Evolutionary conservation across 1,284 basidiomycete species (phyloP), one percentile per base, ranked within the genome.

Genomic region (Ceratobasidium sp.): DNA sequence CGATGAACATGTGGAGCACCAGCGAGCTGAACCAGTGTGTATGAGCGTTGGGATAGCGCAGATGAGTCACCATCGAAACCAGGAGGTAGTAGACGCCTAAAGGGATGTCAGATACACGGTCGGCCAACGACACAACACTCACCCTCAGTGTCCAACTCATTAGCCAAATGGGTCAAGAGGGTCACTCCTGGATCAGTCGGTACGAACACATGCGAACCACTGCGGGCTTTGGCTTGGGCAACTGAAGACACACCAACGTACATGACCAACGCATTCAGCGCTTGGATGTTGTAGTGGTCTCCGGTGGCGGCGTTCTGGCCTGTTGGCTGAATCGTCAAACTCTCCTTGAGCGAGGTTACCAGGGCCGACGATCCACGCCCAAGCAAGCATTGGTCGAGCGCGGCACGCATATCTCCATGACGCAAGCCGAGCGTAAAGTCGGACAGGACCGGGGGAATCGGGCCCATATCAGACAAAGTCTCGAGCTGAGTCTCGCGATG

Each of bases 11-110:
- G 78, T 94, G 85, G 54, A 98, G 84, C 69, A 98, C 80, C 71
- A 98, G 83, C 52, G 87, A 89, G 77, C 90, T 91, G 83, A 95
- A 98, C 93, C 94, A 98, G 77, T 92, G 89, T 59, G 94, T 98
- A 80, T 96, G 94, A n/a, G 93, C 92, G 75, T 94, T 95, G 36
- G 94, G 93, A 82, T 93, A 95, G 75, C 97, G 92, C 71, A 99
- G 82, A 78, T 99, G 96, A 75, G 97, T 86, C 41, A 94, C 89
- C 75, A 95, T 89, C 19, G 94, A 88, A 73, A 89, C 93, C 72
- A 98, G 81, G 73, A 99, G 82, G 77, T 98, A 88, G 80, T 97
- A 93, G 84, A 97, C 92, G 73, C 92, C 93, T 94, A 70, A 0
- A 42, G 2, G 39, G 21, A 14, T 25, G 39, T 64, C 33, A 64